These are phyloP conservation scores for Globisporangium uncinulatum DNA, from an alignment of 352 stramenopile species.

Conservation along the genomic window DNA sequence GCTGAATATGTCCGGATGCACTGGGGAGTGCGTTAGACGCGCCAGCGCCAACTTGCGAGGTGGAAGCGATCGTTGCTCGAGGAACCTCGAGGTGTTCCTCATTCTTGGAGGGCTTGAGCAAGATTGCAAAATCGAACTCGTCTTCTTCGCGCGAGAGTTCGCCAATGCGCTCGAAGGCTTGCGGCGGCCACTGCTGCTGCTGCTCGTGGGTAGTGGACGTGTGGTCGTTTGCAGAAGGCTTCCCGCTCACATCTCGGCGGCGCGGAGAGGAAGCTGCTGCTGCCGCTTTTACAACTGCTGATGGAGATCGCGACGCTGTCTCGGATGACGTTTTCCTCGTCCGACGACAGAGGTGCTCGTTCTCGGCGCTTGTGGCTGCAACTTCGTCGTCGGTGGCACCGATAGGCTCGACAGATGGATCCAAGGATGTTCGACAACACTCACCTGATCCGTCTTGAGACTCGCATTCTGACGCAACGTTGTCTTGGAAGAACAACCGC, in stretches of 20 bases:
- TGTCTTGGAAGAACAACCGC: conserved; percentile 12
- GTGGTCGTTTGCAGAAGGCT: not conserved
- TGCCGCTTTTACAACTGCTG: not conserved
- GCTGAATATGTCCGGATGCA: not conserved
- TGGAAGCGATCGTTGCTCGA: not conserved
- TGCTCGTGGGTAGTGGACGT: not conserved
- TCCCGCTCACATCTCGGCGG: not conserved
- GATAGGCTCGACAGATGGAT: not conserved
- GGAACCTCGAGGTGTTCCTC: conserved; percentile 49
- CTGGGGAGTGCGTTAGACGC: not conserved
- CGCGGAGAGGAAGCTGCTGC: not conserved
- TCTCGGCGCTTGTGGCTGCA: not conserved
- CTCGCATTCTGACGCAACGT: conserved; percentile 5
- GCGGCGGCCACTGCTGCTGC: not conserved
- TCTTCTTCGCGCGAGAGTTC: conserved; percentile 65
- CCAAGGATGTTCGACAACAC: not conserved
- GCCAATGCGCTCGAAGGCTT: conserved; percentile 30
- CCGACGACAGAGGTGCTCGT: not conserved
- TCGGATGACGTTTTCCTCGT: not conserved
- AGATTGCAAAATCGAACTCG: conserved; percentile 82
- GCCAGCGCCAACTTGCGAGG: not conserved
- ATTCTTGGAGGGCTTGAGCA: conserved; percentile 68
- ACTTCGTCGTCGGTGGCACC: not conserved
- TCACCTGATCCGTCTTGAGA: not conserved
- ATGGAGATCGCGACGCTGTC: not conserved